Evolutionary conservation across 495 filamentous ascomycete species (phyloP), one percentile per base, ranked within the genome.

Genomic region (Aspergillus bridgeri): DNA sequence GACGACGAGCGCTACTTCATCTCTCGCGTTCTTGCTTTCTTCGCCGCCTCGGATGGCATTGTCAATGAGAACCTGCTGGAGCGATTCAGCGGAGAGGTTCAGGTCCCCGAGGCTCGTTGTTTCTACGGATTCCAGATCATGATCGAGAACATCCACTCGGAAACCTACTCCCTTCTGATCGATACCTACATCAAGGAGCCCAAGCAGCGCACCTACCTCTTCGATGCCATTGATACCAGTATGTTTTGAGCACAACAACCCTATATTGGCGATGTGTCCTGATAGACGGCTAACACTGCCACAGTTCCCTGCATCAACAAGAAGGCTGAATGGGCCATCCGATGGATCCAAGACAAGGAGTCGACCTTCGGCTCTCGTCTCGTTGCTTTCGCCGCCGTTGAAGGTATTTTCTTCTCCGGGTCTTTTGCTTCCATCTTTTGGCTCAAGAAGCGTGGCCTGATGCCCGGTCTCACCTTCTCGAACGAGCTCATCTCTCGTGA

Each of bases 71-170:
- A 98, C 82, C 83, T 98, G 47, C 85, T 98, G 51, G 92, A 98
- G 82, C 90, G 94, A 62, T 98, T 98, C 85, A 93, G 89, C 61
- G 89, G 88, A 50, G 94, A 98, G 77, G 93, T 98, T 24, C 94
- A 98, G 79, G 86, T 96, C 60, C 93, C 94, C 33, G 94, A 98
- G 79, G 94, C 94, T 55, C 91, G 94, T 72, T 98, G 94, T 86
- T 98, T 98, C 85, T 98, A 98, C 73, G 94, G 94, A 62, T 99
- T 99, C 84, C 94, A 99, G 79, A 99, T 99, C 81, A 99, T 99
- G 94, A 98, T 99, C 90, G 94, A 99, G 85, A 99, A 99, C 80
- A 97, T 99, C 68, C 94, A 99, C 85, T 96, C 94, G 24, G 94
- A 99, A 79, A 99, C 94, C 48, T 99, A 99, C 84, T 97, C 93